These are phyloP conservation scores for Cladophialophora exuberans DNA, from an alignment of 2,329 filamentous ascomycete genomes.

Conservation along the genomic window DNA sequence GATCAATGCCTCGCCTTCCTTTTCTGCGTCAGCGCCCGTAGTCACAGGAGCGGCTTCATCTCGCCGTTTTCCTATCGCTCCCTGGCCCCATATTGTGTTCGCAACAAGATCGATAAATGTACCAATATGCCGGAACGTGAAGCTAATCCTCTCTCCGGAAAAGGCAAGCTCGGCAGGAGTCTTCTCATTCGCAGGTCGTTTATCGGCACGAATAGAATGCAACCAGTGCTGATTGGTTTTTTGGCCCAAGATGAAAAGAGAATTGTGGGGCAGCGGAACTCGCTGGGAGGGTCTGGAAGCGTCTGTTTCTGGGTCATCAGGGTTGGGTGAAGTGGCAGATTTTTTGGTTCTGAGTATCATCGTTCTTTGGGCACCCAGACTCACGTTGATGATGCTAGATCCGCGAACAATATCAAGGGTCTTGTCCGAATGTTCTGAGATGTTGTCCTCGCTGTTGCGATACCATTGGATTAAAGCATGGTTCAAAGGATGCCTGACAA, in stretches of 20 bases:
- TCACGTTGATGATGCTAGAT: conserved; percentile 89
- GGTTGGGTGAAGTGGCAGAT: conserved; percentile 39
- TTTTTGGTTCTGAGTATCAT: conserved; percentile 90
- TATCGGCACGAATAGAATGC: conserved; percentile 89
- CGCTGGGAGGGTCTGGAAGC: conserved; percentile 62
- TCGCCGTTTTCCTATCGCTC: conserved; percentile 70
- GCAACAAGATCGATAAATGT: conserved; percentile 75
- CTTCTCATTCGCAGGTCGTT: conserved; percentile 70
- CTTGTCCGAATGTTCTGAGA: conserved; percentile 96
- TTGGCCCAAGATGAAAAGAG: conserved; percentile 80
- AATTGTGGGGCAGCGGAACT: conserved; percentile 81
- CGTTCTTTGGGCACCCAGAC: conserved; percentile 84
- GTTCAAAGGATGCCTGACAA: conserved; percentile 80
- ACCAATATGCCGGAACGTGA: conserved; percentile 88
- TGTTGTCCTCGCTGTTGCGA: conserved; percentile 84
- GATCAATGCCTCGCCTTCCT: conserved; percentile 66
- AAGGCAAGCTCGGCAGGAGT: conserved; percentile 70
- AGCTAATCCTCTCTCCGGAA: conserved; percentile 77
- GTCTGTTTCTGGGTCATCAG: conserved; percentile 27
- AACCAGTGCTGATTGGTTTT: conserved; percentile 84
- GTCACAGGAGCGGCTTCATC: conserved; percentile 65
- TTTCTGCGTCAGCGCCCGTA: conserved; percentile 69
- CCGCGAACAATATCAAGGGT: conserved; percentile 83
- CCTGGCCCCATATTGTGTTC: conserved; percentile 85
- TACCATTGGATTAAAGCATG: conserved; percentile 94